A percentile compares a stretch with the other conserved stretches of the same genome.
phyloP scores from a whole-genome alignment of 768 basidiomycete genomes.

The Termitomyces sp. region DNA sequence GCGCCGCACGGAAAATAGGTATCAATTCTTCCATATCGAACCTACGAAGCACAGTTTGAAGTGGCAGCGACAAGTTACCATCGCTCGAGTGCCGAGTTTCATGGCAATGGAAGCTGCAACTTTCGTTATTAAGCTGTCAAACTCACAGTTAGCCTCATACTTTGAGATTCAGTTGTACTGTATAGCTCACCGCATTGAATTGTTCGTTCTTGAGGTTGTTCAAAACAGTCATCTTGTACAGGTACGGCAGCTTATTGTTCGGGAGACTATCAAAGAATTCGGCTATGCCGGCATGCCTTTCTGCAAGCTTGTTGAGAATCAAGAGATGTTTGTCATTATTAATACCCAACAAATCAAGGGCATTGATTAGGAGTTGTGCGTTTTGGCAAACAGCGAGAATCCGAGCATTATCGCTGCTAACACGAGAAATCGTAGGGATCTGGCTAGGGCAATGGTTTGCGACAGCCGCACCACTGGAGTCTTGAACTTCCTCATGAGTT shows the following conservation, averaged over 20 bases:
- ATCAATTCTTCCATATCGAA: constrained; percentile 1
- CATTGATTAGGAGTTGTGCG: neutral
- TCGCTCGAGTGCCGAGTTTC: neutral
- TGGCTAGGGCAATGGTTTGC: neutral
- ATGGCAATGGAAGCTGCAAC: neutral
- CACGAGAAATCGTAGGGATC: neutral
- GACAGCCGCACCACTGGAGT: neutral
- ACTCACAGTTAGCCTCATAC: neutral
- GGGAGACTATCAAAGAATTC: neutral
- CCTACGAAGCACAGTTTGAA: neutral
- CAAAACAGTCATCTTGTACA: neutral
- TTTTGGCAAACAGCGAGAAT: neutral
- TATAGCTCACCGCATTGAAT: neutral
- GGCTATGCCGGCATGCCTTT: neutral
- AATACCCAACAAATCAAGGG: neutral
- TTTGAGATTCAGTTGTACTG: neutral
- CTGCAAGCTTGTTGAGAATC: neutral
- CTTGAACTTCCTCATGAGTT: neutral
- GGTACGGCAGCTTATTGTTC: neutral
- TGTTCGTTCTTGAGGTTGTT: neutral
- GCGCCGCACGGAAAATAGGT: neutral
- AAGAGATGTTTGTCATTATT: neutral
- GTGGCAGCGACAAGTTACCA: neutral
- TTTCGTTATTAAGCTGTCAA: neutral
- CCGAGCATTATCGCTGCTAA: neutral